phyloP scores from a whole-genome alignment of 371 early-diverging fungal genomes.

The Batrachochytrium dendrobatidis region DNA sequence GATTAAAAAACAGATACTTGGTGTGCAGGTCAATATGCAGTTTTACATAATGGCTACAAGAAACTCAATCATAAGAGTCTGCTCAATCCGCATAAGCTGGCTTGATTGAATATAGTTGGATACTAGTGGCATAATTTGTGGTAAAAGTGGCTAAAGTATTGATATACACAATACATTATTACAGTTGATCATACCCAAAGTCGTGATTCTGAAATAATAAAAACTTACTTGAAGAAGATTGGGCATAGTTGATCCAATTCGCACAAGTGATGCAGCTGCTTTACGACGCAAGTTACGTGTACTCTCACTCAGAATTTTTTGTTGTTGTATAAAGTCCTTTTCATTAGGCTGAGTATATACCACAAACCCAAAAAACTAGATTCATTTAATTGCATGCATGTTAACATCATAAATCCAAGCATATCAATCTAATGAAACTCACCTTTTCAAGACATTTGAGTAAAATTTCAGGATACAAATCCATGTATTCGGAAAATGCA shows the following conservation, averaged over 20 bases:
- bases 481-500: constrained; percentile 15
- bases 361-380: constrained; percentile 16
- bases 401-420: not conserved
- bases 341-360: constrained; percentile 23
- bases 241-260: constrained; percentile 43
- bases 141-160: not conserved
- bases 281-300: constrained; percentile 28
- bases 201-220: not conserved
- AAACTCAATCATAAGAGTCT: constrained; percentile 32
- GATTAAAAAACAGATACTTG: not conserved
- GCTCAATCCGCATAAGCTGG: constrained; percentile 15
- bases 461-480: constrained; percentile 14
- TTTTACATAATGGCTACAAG: constrained; percentile 32
- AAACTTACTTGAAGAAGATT: constrained; percentile 24
- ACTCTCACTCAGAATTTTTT: constrained; percentile 13
- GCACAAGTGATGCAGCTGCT: constrained; percentile 36
- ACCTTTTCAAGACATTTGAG: constrained; percentile 40
- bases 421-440: not conserved
- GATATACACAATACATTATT: not conserved
- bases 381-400: not conserved
- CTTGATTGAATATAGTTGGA: not conserved
- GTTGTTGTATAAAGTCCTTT: constrained; percentile 9
- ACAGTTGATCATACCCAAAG: constrained; percentile 7
- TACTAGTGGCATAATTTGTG: constrained; percentile 3
- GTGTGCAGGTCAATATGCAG: not conserved